phyloP scores from a whole-genome alignment of 768 basidiomycete species.

The Rossbeevera mucosa region DNA sequence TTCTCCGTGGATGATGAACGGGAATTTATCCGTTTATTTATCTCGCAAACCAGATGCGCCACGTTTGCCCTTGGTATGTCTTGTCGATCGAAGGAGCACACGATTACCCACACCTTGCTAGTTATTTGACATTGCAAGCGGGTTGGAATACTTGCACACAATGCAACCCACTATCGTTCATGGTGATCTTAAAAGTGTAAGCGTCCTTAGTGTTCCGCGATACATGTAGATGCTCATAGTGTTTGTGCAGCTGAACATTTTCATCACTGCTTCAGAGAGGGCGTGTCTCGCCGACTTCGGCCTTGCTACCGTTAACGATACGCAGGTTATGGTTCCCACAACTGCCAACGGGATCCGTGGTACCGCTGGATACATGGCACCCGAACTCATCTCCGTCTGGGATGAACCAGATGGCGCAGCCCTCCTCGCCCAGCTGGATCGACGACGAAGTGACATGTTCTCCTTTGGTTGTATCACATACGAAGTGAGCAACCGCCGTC shows the following conservation, averaged over 20 bases:
- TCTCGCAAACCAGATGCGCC: conserved; percentile 20
- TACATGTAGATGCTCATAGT: not conserved
- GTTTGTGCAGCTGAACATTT: conserved; percentile 24
- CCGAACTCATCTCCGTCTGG: conserved; percentile 19
- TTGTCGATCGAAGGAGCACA: not conserved
- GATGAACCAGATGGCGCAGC: conserved; percentile 8
- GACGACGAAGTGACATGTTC: conserved; percentile 33
- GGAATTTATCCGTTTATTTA: conserved; percentile 31
- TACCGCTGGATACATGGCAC: conserved; percentile 27
- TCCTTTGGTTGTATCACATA: conserved; percentile 33
- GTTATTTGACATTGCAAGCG: conserved; percentile 36
- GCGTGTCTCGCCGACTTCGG: conserved; percentile 35
- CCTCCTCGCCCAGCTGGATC: conserved; percentile 16
- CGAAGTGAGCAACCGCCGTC: conserved; percentile 22
- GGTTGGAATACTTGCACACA: conserved; percentile 37
- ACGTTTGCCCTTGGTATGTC: conserved; percentile 32
- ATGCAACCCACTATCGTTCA: conserved; percentile 38
- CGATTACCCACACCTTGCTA: conserved; percentile 12
- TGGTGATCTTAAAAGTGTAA: conserved; percentile 42
- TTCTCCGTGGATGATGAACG: conserved; percentile 27
- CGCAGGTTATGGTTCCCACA: conserved; percentile 11
- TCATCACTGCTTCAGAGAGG: conserved; percentile 20
- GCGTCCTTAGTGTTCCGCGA: conserved; percentile 3
- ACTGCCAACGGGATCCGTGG: conserved; percentile 14
- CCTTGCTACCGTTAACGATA: conserved; percentile 19